Evolutionary conservation across 1,139 yeast species (phyloP).

Genomic region (Candida frijolesensis): DNA sequence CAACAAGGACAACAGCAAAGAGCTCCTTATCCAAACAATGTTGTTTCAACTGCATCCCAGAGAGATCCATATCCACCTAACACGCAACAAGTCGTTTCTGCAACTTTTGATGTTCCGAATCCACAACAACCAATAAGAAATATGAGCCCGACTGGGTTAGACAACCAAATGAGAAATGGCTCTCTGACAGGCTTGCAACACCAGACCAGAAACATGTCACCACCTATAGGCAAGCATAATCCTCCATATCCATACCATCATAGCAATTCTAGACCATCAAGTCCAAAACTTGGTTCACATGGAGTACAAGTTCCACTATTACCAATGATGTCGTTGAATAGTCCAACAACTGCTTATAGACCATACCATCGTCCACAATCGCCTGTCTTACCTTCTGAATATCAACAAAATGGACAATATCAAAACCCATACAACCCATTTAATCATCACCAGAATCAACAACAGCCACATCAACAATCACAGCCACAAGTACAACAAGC

Average conservation of each 20-base stretch:
- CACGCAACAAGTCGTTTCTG: neutral
- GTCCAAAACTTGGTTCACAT: neutral
- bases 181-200: neutral
- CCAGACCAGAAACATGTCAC: constrained; percentile 3
- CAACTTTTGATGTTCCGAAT: neutral
- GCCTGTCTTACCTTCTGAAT: neutral
- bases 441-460: neutral
- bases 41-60: neutral
- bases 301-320: neutral
- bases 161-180: neutral
- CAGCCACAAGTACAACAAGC: neutral
- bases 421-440: neutral
- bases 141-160: neutral
- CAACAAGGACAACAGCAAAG: constrained; percentile 4
- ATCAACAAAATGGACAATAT: neutral
- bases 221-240: neutral
- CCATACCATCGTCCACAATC: constrained; percentile 1
- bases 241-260: neutral
- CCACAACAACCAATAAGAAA: neutral
- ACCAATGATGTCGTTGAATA: constrained; percentile 1
- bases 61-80: neutral
- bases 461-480: neutral
- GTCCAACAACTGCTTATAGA: neutral
- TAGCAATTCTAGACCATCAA: neutral
- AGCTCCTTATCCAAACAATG: neutral